phyloP scores from a whole-genome alignment of 73 alveolate species.

The Diophrys appendiculata region DNA sequence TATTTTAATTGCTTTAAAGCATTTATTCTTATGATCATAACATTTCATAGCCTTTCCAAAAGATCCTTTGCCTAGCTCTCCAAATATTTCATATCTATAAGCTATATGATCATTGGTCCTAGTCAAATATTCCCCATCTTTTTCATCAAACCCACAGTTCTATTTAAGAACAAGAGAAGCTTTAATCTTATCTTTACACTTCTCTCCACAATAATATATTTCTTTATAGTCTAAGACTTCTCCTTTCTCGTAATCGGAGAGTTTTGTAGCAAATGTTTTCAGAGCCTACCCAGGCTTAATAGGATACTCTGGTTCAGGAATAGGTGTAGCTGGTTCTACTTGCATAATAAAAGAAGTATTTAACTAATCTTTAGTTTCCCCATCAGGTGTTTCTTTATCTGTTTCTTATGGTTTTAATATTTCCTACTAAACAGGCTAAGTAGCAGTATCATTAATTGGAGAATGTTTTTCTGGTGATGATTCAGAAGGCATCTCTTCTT shows the following conservation, averaged over 20 bases:
- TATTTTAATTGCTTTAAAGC: conserved; percentile 72
- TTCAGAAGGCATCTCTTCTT: too few species aligned
- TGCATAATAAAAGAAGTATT: neutral
- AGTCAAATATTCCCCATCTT: conserved; percentile 42
- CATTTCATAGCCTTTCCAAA: conserved; percentile 63
- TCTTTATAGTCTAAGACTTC: conserved; percentile 58
- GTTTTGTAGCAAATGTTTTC: conserved; percentile 22
- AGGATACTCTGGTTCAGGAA: conserved; percentile 22
- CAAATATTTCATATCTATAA: conserved; percentile 61
- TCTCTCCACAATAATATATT: conserved; percentile 56
- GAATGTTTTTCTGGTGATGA: too few species aligned
- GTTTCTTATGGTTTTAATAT: too few species aligned
- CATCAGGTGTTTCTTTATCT: neutral
- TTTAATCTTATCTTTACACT: conserved; percentile 57
- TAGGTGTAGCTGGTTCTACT: neutral
- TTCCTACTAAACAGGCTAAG: too few species aligned
- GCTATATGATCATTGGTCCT: conserved; percentile 78
- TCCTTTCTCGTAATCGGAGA: conserved; percentile 59
- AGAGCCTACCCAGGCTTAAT: conserved; percentile 46
- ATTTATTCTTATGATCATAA: conserved; percentile 68
- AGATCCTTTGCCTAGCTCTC: conserved; percentile 60
- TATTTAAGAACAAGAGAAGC: conserved; percentile 56
- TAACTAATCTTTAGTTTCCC: neutral
- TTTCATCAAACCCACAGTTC: conserved; percentile 60
- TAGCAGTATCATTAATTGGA: too few species aligned